A percentile compares a stretch with the other conserved stretches of the same genome.
Conservation (phyloP, 1,284 basidiomycete species). For the Coriolopsis trogii region DNA sequence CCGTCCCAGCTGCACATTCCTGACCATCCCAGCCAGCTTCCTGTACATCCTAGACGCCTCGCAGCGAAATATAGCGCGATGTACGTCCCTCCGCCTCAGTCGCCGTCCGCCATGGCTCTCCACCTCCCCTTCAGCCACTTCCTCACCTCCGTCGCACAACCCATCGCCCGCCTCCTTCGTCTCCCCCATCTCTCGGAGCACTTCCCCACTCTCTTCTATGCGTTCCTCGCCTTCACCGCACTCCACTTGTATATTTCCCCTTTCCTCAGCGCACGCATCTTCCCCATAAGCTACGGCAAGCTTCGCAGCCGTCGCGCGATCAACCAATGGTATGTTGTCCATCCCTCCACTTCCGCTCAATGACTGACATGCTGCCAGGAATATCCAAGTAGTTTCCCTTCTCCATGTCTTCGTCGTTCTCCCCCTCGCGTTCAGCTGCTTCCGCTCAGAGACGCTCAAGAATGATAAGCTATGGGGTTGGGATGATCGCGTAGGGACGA, state of each 20-base stretch:
- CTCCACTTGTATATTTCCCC: constrained; percentile 58
- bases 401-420: constrained; percentile 56
- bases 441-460: constrained; percentile 41
- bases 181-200: constrained; percentile 56
- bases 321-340: constrained; percentile 53
- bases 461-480: constrained; percentile 60
- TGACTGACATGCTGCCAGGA: constrained; percentile 27
- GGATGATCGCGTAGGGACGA: constrained; percentile 49
- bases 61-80: constrained; percentile 15
- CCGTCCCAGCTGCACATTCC: constrained; percentile 1
- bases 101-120: constrained; percentile 14
- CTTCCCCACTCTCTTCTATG: constrained; percentile 67
- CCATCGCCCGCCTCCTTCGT: constrained; percentile 27
- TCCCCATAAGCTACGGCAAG: constrained; percentile 42
- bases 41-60: constrained; percentile 14
- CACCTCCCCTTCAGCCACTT: constrained; percentile 23
- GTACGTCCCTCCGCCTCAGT: constrained; percentile 15
- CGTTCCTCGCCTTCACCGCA: constrained; percentile 50
- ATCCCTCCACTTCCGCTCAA: not conserved
- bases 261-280: constrained; percentile 43
- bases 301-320: constrained; percentile 42
- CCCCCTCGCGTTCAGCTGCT: constrained; percentile 47
- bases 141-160: constrained; percentile 25
- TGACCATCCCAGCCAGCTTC: constrained; percentile 13
- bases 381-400: constrained; percentile 57